Evolutionary conservation across 305 asterid species (phyloP).

Genomic region (Fraxinus xanthoxyloides): DNA sequence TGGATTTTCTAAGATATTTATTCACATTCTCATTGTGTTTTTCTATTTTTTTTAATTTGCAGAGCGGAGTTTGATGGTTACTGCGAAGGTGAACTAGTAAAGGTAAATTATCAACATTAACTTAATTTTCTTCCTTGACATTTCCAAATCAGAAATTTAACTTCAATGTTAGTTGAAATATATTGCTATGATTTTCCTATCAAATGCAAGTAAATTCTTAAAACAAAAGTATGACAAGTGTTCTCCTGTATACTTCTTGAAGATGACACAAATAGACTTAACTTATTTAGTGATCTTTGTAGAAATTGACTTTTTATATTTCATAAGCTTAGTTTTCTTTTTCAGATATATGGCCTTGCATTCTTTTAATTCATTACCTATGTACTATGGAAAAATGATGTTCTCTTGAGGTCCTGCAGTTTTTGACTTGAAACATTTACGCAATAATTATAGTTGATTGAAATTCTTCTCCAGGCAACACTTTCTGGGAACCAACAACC

Average conservation of each 20-base stretch:
- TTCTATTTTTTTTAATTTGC: conserved; percentile 30
- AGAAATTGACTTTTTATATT: neutral
- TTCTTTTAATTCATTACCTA: neutral
- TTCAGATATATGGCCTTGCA: neutral
- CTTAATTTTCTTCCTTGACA: neutral
- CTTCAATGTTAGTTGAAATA: neutral
- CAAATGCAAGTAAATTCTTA: neutral
- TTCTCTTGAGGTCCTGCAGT: neutral
- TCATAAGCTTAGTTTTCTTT: neutral
- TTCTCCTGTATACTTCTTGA: neutral
- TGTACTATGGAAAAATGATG: neutral
- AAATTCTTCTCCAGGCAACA: conserved; percentile 56
- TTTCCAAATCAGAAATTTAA: neutral
- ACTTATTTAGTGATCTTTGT: neutral
- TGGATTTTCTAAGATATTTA: neutral
- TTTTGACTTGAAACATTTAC: neutral
- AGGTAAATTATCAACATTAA: conserved; percentile 46
- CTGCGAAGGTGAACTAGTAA: conserved; percentile 81
- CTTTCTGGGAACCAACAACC: conserved; percentile 95
- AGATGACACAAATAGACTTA: neutral
- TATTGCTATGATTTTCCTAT: neutral
- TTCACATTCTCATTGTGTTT: conserved; percentile 3
- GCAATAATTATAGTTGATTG: conserved; percentile 14
- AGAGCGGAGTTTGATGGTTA: conserved; percentile 98
- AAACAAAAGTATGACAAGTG: neutral